These are phyloP conservation scores for Neoarthrinium moseri DNA, from an alignment of 2,329 filamentous ascomycete species.

Conservation along the genomic window DNA sequence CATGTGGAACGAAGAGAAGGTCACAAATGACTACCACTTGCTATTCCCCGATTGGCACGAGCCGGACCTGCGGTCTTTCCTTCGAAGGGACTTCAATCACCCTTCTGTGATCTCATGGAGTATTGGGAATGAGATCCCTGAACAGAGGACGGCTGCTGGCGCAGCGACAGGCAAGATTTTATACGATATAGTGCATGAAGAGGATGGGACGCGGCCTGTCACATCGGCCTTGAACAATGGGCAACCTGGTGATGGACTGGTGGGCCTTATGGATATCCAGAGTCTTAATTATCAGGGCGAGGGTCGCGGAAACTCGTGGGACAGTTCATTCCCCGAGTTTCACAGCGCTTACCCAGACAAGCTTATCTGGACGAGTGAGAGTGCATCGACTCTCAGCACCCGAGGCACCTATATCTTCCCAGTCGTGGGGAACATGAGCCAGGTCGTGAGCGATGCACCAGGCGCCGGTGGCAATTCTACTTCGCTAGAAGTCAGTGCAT, in stretches of 20 bases:
- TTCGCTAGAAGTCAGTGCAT: slow-evolving; percentile 41
- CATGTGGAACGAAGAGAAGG: slow-evolving; percentile 46
- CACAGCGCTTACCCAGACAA: slow-evolving; percentile 44
- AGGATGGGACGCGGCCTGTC: slow-evolving; percentile 44
- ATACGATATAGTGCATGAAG: slow-evolving; percentile 39
- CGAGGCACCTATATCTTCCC: slow-evolving; percentile 54
- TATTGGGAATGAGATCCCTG: slow-evolving; percentile 52
- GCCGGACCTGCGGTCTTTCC: slow-evolving; percentile 47
- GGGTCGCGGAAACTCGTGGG: slow-evolving; percentile 27
- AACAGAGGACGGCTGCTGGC: slow-evolving; percentile 38
- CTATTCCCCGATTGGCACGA: slow-evolving; percentile 55
- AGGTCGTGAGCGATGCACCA: slow-evolving; percentile 33
- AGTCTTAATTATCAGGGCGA: slow-evolving; percentile 57
- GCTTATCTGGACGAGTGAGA: slow-evolving; percentile 42
- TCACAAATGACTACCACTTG: slow-evolving; percentile 46
- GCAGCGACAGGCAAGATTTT: slow-evolving; percentile 32
- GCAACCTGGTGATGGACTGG: slow-evolving; percentile 34
- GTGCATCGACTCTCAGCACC: slow-evolving; percentile 44
- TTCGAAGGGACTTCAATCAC: slow-evolving; percentile 55
- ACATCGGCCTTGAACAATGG: slow-evolving; percentile 49
- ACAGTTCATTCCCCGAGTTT: slow-evolving; percentile 37
- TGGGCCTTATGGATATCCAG: slow-evolving; percentile 43
- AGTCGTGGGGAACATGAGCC: slow-evolving; percentile 36
- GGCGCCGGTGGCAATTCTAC: slow-evolving; percentile 34
- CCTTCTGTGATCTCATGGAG: slow-evolving; percentile 52